Percentiles rank a stretch among this genome's conserved stretches.
These are phyloP conservation scores for Thraustochytrium sp. DNA, from an alignment of 352 stramenopile genomes.

Conservation along the genomic window DNA sequence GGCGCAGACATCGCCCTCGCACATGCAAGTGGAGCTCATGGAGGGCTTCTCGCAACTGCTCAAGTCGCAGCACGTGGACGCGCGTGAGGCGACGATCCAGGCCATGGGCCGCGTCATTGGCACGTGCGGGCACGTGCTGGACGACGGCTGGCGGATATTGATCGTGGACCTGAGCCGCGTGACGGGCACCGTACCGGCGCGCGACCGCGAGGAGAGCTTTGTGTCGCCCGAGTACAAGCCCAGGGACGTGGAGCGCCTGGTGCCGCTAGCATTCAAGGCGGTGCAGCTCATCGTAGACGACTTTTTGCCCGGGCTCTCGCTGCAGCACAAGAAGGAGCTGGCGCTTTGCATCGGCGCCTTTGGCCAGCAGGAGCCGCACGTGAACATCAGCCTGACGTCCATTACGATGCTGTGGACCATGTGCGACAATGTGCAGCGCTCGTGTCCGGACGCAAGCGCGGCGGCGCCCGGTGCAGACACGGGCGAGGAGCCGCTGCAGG, in stretches of 20 bases:
- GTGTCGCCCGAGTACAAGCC: background rate
- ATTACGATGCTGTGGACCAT: constrained; percentile 93
- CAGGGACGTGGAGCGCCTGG: background rate
- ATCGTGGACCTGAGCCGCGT: constrained; percentile 16
- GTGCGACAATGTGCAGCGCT: constrained; percentile 21
- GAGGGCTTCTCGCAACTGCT: constrained; percentile 28
- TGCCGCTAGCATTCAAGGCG: constrained; percentile 80
- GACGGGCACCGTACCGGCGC: background rate
- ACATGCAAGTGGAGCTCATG: constrained; percentile 14
- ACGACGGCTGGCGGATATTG: background rate
- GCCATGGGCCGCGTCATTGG: constrained; percentile 28
- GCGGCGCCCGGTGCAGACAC: background rate
- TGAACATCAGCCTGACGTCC: constrained; percentile 94
- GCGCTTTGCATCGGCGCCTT: constrained; percentile 83
- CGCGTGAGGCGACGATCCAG: constrained; percentile 6
- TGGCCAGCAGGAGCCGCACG: constrained; percentile 81
- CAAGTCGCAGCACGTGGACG: constrained; percentile 13
- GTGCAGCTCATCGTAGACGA: constrained; percentile 94
- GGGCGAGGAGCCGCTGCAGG: background rate
- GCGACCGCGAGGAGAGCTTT: background rate
- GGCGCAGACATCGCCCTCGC: too few species aligned
- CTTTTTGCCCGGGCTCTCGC: constrained; percentile 78
- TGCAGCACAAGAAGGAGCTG: constrained; percentile 62
- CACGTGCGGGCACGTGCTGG: constrained; percentile 17
- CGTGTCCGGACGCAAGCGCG: background rate